Evolutionary conservation across 2,329 filamentous ascomycete genomes (phyloP).

Genomic region (Diaporthe longicolla): DNA sequence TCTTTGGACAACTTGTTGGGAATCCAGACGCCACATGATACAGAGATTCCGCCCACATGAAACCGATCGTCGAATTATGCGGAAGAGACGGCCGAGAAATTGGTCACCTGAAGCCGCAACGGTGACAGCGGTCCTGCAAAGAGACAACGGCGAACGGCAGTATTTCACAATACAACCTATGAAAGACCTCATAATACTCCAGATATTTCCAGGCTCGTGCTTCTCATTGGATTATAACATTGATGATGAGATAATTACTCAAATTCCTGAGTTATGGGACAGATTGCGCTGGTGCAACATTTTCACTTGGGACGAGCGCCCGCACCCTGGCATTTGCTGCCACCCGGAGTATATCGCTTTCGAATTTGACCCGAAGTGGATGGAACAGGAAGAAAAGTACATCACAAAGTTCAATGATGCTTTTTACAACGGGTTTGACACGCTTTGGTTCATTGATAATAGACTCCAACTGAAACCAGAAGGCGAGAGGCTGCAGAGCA

Average conservation of each 20-base stretch:
- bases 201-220: background rate
- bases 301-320: background rate
- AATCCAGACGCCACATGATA: background rate
- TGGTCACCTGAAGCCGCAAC: background rate
- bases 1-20: conserved; percentile 1
- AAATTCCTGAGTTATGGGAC: background rate
- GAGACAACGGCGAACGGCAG: background rate
- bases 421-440: background rate
- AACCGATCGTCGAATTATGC: background rate
- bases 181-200: background rate
- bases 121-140: background rate
- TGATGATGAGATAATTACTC: background rate
- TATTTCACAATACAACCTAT: conserved; percentile 5
- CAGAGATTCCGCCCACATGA: background rate
- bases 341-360: background rate
- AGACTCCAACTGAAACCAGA: background rate
- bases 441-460: background rate
- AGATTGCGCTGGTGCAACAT: background rate
- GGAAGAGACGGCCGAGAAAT: background rate
- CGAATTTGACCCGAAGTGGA: background rate
- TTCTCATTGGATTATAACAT: background rate
- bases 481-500: background rate
- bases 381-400: background rate
- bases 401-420: background rate
- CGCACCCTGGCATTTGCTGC: background rate